A percentile compares a stretch with the other conserved stretches of the same genome.
Evolutionary conservation across 371 early-diverging fungal species (phyloP).

Genomic region (Blastocladiella emersonii): DNA sequence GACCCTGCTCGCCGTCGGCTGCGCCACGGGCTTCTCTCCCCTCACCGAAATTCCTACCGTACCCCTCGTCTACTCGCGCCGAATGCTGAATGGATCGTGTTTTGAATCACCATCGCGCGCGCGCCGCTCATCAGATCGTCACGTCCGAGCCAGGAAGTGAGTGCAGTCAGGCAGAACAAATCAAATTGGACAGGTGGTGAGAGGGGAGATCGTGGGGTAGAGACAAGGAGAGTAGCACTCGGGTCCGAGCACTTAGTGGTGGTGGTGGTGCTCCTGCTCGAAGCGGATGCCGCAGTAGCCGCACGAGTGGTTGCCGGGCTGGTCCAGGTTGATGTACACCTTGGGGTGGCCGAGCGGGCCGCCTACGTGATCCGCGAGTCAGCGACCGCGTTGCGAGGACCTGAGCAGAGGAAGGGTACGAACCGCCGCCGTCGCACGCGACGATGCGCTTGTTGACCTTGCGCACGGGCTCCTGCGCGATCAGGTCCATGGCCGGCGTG

Average conservation of each 20-base stretch:
- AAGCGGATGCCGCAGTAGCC: constrained; percentile 68
- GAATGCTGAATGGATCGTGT: too few species aligned
- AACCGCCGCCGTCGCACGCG: constrained; percentile 74
- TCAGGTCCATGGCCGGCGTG: constrained; percentile 80
- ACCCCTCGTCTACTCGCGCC: too few species aligned
- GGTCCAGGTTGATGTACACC: constrained; percentile 83
- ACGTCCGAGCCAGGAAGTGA: too few species aligned
- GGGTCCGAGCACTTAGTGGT: constrained; percentile 7
- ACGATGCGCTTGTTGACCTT: constrained; percentile 57
- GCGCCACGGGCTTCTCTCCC: too few species aligned
- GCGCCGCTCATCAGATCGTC: too few species aligned
- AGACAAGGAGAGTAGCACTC: too few species aligned
- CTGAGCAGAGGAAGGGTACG: background rate
- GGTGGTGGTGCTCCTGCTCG: constrained; percentile 49
- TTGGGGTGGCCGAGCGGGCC: constrained; percentile 88
- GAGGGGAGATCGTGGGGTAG: too few species aligned
- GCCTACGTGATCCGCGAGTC: constrained; percentile 28
- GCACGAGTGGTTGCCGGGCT: constrained; percentile 55
- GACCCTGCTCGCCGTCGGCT: too few species aligned
- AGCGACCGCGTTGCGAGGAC: background rate
- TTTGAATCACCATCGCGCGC: too few species aligned
- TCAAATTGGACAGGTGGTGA: too few species aligned
- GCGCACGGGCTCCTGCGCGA: constrained; percentile 70
- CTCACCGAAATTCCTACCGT: too few species aligned
- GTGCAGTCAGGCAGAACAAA: too few species aligned